Evolutionary conservation across 1,139 yeast species (phyloP), one percentile per base, ranked within the genome.

Genomic region (Geotrichum histeridarum): DNA sequence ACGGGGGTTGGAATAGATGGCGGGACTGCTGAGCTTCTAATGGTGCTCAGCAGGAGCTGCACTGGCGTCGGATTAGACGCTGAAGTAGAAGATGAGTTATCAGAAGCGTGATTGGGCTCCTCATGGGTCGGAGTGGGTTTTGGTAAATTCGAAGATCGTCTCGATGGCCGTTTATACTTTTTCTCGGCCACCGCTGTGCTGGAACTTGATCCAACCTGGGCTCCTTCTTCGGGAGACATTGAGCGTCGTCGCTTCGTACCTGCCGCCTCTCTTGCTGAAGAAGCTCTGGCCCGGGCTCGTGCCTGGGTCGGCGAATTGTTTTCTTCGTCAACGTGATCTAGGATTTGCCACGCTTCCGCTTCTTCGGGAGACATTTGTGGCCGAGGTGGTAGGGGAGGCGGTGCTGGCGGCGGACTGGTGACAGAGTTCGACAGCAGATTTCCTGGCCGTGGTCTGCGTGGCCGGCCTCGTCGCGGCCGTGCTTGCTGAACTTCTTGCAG

Each of bases 281-380:
- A 27, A 4, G 42, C 35, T 17, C 39, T 27, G 12, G 33, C 22
- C 15, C 46, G 12, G 15, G 48, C 14, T 33, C 39, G n/a, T 2
- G 35, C 22, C 3, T 9, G 32, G 12, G 36, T n/a, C 27, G 54
- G n/a, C 12, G 52, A 18, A 5, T 56, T 50, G 22, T 33, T 44
- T 12, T 48, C 50, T 27, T 32, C 38, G 8, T 51, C 17, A 52
- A 30, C 70, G 44, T 57, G 62, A 46, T 66, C 71, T 15, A 68
- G 58, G 64, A 67, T 60, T 18, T 59, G 61, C 72, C 72, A 68
- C 1, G 72, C 69, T 51, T 63, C 63, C 7, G 56, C 55, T 49
- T 66, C 70, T 32, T 67, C 70, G 4, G 64, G 61, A 8, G 65
- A 57, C 51, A 66, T 57, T 18, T 51, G 48, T 1, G 57, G 55